A percentile compares a stretch with the other conserved stretches of the same genome.
phyloP scores from a whole-genome alignment of 2,329 filamentous ascomycete species.

The Pseudocercospora cruenta region DNA sequence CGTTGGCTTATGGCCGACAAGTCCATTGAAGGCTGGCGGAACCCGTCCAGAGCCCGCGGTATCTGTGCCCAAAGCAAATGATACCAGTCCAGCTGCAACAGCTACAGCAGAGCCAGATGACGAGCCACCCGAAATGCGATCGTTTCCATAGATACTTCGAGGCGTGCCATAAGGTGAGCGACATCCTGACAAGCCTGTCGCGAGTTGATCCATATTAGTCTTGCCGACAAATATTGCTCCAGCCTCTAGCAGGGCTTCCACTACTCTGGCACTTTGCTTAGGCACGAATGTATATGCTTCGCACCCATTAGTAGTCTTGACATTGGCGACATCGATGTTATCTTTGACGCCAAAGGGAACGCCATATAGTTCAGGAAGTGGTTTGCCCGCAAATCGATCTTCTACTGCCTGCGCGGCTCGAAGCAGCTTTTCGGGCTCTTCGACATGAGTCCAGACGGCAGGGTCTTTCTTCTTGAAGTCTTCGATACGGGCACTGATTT shows the following conservation, averaged over 20 bases:
- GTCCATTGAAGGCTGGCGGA: constrained; percentile 58
- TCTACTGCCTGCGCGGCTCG: constrained; percentile 47
- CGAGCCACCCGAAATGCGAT: constrained; percentile 61
- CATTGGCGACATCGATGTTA: constrained; percentile 56
- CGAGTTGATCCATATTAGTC: constrained; percentile 65
- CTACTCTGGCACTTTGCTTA: constrained; percentile 53
- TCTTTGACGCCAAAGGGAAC: constrained; percentile 63
- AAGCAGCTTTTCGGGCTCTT: constrained; percentile 45
- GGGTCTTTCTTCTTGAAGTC: constrained; percentile 53
- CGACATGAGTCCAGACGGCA: constrained; percentile 57
- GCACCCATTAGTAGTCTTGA: constrained; percentile 58
- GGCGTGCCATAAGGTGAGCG: constrained; percentile 62
- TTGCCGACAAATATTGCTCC: constrained; percentile 65
- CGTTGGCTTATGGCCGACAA: constrained; percentile 56
- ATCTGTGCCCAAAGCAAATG: constrained; percentile 61
- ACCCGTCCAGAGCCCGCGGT: constrained; percentile 60
- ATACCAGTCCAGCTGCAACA: constrained; percentile 57
- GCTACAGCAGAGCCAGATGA: constrained; percentile 60
- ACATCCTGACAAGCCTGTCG: constrained; percentile 63
- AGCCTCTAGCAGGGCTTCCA: constrained; percentile 53
- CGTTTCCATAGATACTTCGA: constrained; percentile 54
- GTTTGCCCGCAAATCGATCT: constrained; percentile 45
- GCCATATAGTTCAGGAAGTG: constrained; percentile 57
- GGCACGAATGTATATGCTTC: constrained; percentile 55
- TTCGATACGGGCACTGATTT: constrained; percentile 53